Evolutionary conservation across 768 basidiomycete genomes (phyloP).

Genomic region (Boletus sp.): DNA sequence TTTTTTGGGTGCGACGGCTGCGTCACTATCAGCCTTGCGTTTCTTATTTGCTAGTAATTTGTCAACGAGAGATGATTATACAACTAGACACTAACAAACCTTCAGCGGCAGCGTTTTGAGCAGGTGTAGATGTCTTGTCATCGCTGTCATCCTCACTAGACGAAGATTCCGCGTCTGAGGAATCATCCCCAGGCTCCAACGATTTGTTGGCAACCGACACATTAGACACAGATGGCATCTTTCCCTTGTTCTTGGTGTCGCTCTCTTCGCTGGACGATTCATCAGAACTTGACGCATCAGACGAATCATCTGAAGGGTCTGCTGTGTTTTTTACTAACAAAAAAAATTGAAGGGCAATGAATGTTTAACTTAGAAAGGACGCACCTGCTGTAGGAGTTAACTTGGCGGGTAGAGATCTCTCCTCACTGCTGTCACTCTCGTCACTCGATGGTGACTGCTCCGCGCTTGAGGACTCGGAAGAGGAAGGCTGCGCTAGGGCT

Average conservation of each 20-base stretch:
- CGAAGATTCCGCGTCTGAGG: constrained; percentile 10
- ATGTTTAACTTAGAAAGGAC: neutral
- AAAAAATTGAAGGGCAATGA: no score
- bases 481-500: constrained; percentile 19
- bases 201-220: neutral
- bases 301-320: neutral
- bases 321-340: constrained; percentile 1
- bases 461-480: constrained; percentile 21
- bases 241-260: neutral
- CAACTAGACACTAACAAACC: constrained; percentile 30
- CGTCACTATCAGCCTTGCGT: constrained; percentile 75
- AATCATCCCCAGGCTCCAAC: neutral
- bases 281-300: constrained; percentile 9
- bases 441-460: constrained; percentile 9
- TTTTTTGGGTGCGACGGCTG: constrained; percentile 71
- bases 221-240: constrained; percentile 17
- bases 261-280: constrained; percentile 15
- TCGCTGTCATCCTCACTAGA: constrained; percentile 9
- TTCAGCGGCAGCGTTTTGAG: constrained; percentile 41
- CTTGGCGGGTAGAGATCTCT: neutral
- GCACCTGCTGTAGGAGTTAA: neutral
- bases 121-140: constrained; percentile 31
- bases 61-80: constrained; percentile 2
- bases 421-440: constrained; percentile 7
- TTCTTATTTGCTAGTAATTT: constrained; percentile 45